phyloP scores from a whole-genome alignment of 179 eudicot species.

The Monotropa hypopitys region DNA sequence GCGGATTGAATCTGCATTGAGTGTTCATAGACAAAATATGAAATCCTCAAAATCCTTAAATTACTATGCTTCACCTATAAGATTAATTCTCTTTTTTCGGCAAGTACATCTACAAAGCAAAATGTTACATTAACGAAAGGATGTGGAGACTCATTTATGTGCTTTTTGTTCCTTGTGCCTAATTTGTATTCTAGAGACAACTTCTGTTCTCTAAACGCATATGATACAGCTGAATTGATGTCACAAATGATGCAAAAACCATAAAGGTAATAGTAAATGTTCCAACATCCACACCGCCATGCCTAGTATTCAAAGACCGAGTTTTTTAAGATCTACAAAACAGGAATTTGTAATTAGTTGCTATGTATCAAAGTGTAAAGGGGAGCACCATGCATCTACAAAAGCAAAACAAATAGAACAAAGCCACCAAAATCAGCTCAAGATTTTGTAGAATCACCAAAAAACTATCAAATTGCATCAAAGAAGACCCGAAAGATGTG shows the following conservation, averaged over 20 bases:
- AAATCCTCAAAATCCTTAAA: background rate
- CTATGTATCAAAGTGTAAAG: background rate
- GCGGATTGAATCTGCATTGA: conserved; percentile 59
- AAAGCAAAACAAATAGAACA: no score
- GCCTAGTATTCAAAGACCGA: background rate
- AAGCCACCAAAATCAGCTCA: background rate
- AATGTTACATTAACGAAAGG: background rate
- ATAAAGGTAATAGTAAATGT: background rate
- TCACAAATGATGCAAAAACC: background rate
- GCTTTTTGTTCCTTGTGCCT: background rate
- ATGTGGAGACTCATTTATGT: background rate
- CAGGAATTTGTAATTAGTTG: background rate
- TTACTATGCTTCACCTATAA: background rate
- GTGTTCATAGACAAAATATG: background rate
- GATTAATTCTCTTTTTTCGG: background rate
- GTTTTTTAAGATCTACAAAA: background rate
- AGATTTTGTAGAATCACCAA: background rate
- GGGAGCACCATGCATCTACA: no score
- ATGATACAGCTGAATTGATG: background rate
- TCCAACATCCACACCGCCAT: background rate
- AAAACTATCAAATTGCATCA: background rate
- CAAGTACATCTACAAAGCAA: background rate
- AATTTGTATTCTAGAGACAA: background rate
- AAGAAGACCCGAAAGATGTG: background rate
- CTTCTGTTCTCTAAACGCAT: background rate